A percentile compares a stretch with the other conserved stretches of the same genome.
phyloP scores from a whole-genome alignment of 768 basidiomycete species.

The Lentinula sp. region DNA sequence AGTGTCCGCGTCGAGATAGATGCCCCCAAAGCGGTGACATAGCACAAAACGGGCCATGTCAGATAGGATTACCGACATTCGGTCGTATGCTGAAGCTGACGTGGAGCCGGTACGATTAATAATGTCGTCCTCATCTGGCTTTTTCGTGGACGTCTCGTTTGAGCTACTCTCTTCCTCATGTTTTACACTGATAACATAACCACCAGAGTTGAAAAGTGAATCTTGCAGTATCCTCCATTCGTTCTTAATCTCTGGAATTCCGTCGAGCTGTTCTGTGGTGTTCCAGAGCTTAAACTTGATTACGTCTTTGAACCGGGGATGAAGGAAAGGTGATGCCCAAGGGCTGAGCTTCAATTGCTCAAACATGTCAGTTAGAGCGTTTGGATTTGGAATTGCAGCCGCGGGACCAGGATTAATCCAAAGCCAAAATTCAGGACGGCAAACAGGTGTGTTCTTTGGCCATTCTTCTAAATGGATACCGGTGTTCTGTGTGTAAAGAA shows the following conservation, averaged over 20 bases:
- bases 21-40: slow-evolving; percentile 89
- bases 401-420: slow-evolving; percentile 97
- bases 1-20: slow-evolving; percentile 93
- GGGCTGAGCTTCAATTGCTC: slow-evolving; percentile 70
- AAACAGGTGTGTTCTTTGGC: slow-evolving; percentile 41
- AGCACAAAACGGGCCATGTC: slow-evolving; percentile 97
- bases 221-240: slow-evolving; percentile 76
- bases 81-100: slow-evolving; percentile 82
- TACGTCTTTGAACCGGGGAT: slow-evolving; percentile 81
- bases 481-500: slow-evolving; percentile 89
- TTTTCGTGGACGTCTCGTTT: slow-evolving; percentile 40
- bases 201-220: slow-evolving; percentile 84
- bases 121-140: slow-evolving; percentile 43
- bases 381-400: slow-evolving; percentile 74
- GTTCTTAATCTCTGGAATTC: slow-evolving; percentile 76
- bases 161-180: slow-evolving; percentile 19
- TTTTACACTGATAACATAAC: slow-evolving; percentile 63
- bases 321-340: slow-evolving; percentile 90
- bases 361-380: slow-evolving; percentile 77
- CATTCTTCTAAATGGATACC: slow-evolving; percentile 56
- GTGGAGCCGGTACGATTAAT: slow-evolving; percentile 83
- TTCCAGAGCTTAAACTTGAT: slow-evolving; percentile 96
- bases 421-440: slow-evolving; percentile 89
- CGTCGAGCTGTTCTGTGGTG: slow-evolving; percentile 92
- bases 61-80: slow-evolving; percentile 85